These are phyloP conservation scores for Wickerhamiella hasegawae DNA, from an alignment of 805 yeast species.

Conservation along the genomic window DNA sequence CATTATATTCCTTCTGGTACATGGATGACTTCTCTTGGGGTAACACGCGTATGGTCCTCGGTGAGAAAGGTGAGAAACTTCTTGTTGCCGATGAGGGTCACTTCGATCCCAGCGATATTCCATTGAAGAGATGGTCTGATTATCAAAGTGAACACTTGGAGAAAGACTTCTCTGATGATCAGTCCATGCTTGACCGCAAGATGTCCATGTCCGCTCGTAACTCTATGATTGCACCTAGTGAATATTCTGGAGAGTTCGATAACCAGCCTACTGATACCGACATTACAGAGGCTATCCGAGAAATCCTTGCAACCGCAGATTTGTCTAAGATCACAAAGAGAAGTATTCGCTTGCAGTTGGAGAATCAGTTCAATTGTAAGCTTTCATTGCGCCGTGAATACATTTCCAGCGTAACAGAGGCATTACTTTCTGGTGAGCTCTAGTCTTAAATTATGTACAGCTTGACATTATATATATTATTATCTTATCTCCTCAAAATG, in stretches of 20 bases:
- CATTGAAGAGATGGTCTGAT: conserved; percentile 43
- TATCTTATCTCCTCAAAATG: too few relatives aligned
- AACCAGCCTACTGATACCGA: conserved; percentile 23
- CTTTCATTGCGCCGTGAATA: conserved; percentile 22
- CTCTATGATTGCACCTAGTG: neutral
- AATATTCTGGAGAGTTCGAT: neutral
- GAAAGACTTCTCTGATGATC: conserved; percentile 7
- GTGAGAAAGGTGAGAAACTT: conserved; percentile 34
- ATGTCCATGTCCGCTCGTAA: too few relatives aligned
- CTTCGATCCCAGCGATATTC: conserved; percentile 38
- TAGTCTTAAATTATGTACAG: conserved; percentile 5
- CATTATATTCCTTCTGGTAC: conserved; percentile 44
- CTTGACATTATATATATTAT: conserved; percentile 14
- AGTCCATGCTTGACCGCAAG: too few relatives aligned
- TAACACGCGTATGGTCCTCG: conserved; percentile 40
- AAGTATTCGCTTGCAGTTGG: conserved; percentile 22
- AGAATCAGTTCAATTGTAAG: conserved; percentile 21
- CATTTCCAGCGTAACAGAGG: conserved; percentile 26
- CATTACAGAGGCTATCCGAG: conserved; percentile 23
- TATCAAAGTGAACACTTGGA: conserved; percentile 36
- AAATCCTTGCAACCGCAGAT: conserved; percentile 24
- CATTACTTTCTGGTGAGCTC: conserved; percentile 25
- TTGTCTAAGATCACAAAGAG: conserved; percentile 25
- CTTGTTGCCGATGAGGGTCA: conserved; percentile 33
- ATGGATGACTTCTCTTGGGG: conserved; percentile 60